Base-by-base conservation (phyloP, 441 rosid species). In the Capsella rubella region DNA sequence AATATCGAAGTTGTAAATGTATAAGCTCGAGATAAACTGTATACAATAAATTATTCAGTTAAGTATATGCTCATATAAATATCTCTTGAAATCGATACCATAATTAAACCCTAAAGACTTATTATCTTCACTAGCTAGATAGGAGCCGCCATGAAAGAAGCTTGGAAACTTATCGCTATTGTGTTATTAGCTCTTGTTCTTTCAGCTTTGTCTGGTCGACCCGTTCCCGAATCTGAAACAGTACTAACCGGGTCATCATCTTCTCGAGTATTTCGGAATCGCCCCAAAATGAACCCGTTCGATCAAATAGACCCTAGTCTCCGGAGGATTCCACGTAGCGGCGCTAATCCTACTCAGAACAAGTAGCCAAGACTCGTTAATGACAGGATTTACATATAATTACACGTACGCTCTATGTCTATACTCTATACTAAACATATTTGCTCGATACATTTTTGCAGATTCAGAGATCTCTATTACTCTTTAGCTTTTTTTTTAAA, bases 331-430 rank as follows among this genome's bases (percentile, higher is more conserved):
- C 66, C 66, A 42, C 35, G 12, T 25, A 61, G 18, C 3, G 66
- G 66, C n/a, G 66, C 51, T 25, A 61, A 28, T 61, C 66, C 66
- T 61, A 61, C 46, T 25, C 66, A 61, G 7, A 61, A 61, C 35
- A 12, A 61, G 50, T 61, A 27, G 8, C 35, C 5, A 50, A 50
- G 54, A 27, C 9, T 52, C 16, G 9, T 52, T 52, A 52, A 21
- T 52, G 6, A 52, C 55, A 51, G 57, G 57, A 12, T 52, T 52
- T 27, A 27, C 50, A 49, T 8, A 8, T 52, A 25, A 3, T 12
- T 27, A 52, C 57, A 25, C 32, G 18, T 34, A 18, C 16, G 52
- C 25, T 47, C 50, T 46, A 46, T 14, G n/a, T 49, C 18, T n/a
- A 46, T 5, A 45, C 18, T 45, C 6, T 32, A 45, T 14, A 46